Evolutionary conservation across 305 asterid genomes (phyloP), one percentile per base, ranked within the genome.

Genomic region (Fraxinus baroniana): DNA sequence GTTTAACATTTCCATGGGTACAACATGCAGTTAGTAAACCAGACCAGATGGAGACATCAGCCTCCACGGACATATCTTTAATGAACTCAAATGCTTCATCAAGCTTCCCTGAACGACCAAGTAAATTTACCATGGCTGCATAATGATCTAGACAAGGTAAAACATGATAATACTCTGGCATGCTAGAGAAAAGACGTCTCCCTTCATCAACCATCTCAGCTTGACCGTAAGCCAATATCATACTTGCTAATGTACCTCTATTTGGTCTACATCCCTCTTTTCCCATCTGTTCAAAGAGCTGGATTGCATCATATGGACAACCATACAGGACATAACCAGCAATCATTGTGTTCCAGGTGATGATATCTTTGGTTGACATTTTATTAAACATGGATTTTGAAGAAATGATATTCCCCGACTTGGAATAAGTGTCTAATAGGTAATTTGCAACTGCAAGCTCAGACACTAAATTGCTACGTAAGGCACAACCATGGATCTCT

Each of bases 301-400:
- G 90, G 74, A 88, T 89, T 24, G 95, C 92, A 41, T 87, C 89
- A 26, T 36, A 78, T 4, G 78, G 78, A 83, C 87, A 79, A 74
- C 97, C 96, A 73, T 93, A 94, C 24, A 88, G 83, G 70, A 91
- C 94, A 85, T 89, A 91, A 83, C 89, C 93, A 52, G 90, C 83
- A 72, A 90, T 87, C 88, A 93, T 82, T 74, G 98, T 80, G 89
- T 93, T 94, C 98, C 98, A 94, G 37, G 97, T 90, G 84, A 93
- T 90, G 78, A 90, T 80, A 83, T 94, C 97, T 77, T 89, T 84
- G 62, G 89, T 85, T 22, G 84, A 86, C 93, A 89, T 88, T 80
- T 87, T 87, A 68, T 84, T 76, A 78, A 92, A 93, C 82, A 94
- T 83, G 80, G 90, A 81, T 83, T 84, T 84, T 0, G 97, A 87